Base-by-base conservation (phyloP, 257 asterid species). In the Anisodus acutangulus region DNA sequence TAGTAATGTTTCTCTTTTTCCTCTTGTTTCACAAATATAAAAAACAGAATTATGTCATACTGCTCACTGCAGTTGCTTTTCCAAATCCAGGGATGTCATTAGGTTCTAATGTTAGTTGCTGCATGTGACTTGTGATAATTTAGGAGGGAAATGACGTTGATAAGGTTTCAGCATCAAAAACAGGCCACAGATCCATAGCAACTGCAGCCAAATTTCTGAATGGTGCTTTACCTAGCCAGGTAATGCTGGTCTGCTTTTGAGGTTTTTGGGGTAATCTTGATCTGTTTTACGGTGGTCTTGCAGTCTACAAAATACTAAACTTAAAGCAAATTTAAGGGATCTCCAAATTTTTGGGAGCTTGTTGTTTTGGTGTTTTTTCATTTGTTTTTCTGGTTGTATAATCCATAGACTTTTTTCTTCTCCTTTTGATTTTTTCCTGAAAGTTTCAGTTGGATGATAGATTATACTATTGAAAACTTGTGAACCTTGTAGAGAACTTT, bases 201-300 rank as follows among this genome's bases (percentile, higher is more conserved):
- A 86, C 92, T 82, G 87, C 91, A 83, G 90, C 91, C 11, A 91
- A 98, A 54, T 94, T 88, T 63, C 92, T 72, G 79, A 96, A 93
- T 92, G 99, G 98, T 82, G 85, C 91, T 88, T 92, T 90, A 84
- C 92, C 97, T 6, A 98, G 92, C 81, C 97, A 91, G 85, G 98
- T 95, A 87, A 86, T 87, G 17, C 84, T 11, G 26, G 35, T 78
- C 22, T 54, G 45, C 49, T 69, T 69, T 69, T 69, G 78, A 68
- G 54, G 31, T 69, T 69, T 17, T 39, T 66, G 78, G 78, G 26
- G 3, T 69, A 69, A 8, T 39, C 13, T 37, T 69, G 26, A 1
- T 69, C 54, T 16, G 54, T 39, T 35, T 69, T 37, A 39, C 1
- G 78, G 53, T 39, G 39, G 26, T 69, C 31, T 37, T 69, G 54